Evolutionary conservation across 2,329 filamentous ascomycete genomes (phyloP), one percentile per base, ranked within the genome.

Genomic region (Paramyrothecium sp.): DNA sequence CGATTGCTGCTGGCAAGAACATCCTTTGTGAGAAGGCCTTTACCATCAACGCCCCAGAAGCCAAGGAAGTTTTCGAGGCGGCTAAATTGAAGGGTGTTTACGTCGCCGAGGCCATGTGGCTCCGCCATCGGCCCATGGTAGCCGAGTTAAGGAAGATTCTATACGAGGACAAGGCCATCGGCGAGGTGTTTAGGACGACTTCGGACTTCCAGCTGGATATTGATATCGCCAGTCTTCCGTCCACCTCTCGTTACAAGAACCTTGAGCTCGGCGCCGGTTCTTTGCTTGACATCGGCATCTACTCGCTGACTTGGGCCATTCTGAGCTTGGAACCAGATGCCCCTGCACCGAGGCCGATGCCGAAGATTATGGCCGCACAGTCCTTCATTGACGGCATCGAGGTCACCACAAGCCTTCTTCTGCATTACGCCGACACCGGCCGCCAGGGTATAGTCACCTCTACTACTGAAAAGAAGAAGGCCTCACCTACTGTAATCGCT

Each of bases 11-110:
- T 2, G 75, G 76, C 1, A 80, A 80, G 58, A 68, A 78, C 46
- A 67, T 80, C 0, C 67, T 80, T 0, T 80, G 78, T 57, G 78
- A 80, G 58, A 80, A 80, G 61, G 65, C 78, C 0, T 78, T 81
- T 56, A 67, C 74, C 0, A 57, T 80, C 38, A 80, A 73, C 17
- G 71, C 73, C 0, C 62, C 54, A 3, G 74, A 80, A 38, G 73
- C 76, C 0, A 67, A 60, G 23, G 71, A 76, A 47, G 72, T 80
- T 3, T 70, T 78, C 16, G 69, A 61, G 1, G 73, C 74, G 0
- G 78, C 78, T 0, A 66, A 69, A 56, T 56, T 61, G 26, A 74
- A 74, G 56, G 71, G 72, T 10, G 71, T 80, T 3, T 80, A 75
- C 55, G 61, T 80, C 22, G 75, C 76, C 67, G 78, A 80, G 61